Evolutionary conservation across 2,329 filamentous ascomycete genomes (phyloP).

Genomic region (Penicillium thymicola): DNA sequence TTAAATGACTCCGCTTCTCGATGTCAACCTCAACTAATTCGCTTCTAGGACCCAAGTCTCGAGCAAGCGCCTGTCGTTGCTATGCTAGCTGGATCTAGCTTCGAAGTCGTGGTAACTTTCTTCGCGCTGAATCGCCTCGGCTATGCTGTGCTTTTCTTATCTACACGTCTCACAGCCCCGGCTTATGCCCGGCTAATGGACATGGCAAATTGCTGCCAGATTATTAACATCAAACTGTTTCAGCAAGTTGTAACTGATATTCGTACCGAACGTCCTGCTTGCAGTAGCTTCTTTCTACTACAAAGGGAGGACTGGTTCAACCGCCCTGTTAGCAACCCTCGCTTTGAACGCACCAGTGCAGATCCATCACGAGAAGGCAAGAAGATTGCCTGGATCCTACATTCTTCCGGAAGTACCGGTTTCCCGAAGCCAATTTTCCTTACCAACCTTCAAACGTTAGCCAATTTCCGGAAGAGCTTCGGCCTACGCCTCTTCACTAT

Average conservation of each 20-base stretch:
- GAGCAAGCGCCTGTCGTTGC: constrained; percentile 42
- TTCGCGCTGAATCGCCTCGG: constrained; percentile 56
- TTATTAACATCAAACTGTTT: constrained; percentile 22
- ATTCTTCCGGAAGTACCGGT: constrained; percentile 57
- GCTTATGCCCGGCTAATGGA: constrained; percentile 49
- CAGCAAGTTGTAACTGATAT: constrained; percentile 17
- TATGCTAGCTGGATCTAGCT: constrained; percentile 53
- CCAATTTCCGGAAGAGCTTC: constrained; percentile 47
- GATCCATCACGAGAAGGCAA: constrained; percentile 25
- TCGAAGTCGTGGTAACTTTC: constrained; percentile 55
- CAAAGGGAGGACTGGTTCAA: constrained; percentile 24
- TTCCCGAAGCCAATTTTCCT: constrained; percentile 62
- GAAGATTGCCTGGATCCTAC: constrained; percentile 45
- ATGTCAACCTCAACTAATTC: neutral
- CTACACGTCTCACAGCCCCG: constrained; percentile 51
- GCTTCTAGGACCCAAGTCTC: constrained; percentile 29
- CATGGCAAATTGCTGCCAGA: constrained; percentile 38
- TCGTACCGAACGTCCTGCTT: constrained; percentile 13
- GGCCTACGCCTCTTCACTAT: constrained; percentile 51
- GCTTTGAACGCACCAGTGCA: constrained; percentile 15
- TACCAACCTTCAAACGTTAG: constrained; percentile 50
- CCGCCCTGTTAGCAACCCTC: constrained; percentile 3
- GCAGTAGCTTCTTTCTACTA: constrained; percentile 21
- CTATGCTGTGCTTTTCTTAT: constrained; percentile 55
- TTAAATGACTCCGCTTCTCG: fast-evolving